A percentile compares a stretch with the other conserved stretches of the same genome.
phyloP scores from a whole-genome alignment of 148 eudicot species.

The Rhododendron mucronatum region DNA sequence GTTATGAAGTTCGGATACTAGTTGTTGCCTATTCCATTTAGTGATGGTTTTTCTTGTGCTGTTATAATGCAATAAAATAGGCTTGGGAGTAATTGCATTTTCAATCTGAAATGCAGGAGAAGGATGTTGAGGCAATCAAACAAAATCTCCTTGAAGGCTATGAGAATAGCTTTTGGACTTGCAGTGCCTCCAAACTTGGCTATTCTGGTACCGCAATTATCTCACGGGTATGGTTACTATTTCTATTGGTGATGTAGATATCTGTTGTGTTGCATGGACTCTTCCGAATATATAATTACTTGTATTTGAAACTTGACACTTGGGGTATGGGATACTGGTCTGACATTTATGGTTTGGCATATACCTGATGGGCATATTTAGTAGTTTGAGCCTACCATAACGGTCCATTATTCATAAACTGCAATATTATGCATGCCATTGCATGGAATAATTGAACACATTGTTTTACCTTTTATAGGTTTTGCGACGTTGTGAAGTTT shows the following conservation, averaged over 20 bases:
- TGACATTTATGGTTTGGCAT: neutral
- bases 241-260: neutral
- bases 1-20: neutral
- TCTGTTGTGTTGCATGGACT: neutral
- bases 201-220: conserved; percentile 90
- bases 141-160: conserved; percentile 71
- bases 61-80: neutral
- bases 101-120: conserved; percentile 47
- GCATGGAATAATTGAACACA: neutral
- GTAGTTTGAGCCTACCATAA: neutral
- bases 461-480: neutral
- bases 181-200: conserved; percentile 79
- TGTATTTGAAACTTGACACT: neutral
- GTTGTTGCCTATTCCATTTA: neutral
- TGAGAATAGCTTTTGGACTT: conserved; percentile 79
- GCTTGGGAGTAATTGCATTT: neutral
- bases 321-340: neutral
- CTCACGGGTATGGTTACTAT: conserved; percentile 62
- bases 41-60: neutral
- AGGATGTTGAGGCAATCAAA: conserved; percentile 68
- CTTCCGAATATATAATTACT: neutral
- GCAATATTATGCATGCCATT: neutral
- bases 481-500: neutral
- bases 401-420: neutral
- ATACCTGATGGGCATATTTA: neutral